A percentile compares a stretch with the other conserved stretches of the same genome.
These are phyloP conservation scores for Oryza glaberrima DNA, from an alignment of 176 grass and related monocot genomes.

Conservation along the genomic window DNA sequence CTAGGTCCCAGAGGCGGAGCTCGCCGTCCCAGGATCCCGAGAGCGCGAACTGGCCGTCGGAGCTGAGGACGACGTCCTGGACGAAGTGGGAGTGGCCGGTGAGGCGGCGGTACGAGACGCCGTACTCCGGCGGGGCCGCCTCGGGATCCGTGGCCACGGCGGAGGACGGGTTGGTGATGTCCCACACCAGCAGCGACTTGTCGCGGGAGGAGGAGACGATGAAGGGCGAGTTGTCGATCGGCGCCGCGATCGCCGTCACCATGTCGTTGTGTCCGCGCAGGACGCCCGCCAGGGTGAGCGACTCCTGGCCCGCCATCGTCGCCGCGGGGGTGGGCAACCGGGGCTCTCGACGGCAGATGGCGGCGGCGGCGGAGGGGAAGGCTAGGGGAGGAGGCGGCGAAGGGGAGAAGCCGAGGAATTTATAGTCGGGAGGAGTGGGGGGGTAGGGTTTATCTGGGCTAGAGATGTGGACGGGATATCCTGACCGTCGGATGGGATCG, in stretches of 20 bases:
- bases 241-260: conserved; percentile 66
- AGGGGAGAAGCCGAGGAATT: not conserved
- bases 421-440: conserved; percentile 30
- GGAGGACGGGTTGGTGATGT: conserved; percentile 45
- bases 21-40: conserved; percentile 84
- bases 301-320: conserved; percentile 54
- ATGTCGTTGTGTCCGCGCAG: conserved; percentile 61
- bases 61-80: conserved; percentile 80
- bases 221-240: conserved; percentile 55
- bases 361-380: not conserved
- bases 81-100: conserved; percentile 86
- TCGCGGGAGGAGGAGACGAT: conserved; percentile 68
- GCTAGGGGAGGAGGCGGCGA: not conserved
- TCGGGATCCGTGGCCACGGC: conserved; percentile 14
- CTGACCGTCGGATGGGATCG: not conserved
- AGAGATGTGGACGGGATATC: conserved; percentile 23
- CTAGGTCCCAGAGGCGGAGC: conserved; percentile 79
- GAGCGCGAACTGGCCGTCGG: conserved; percentile 77
- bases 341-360: not conserved
- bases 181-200: conserved; percentile 74
- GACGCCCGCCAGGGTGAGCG: conserved; percentile 50
- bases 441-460: conserved; percentile 51
- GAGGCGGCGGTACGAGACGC: conserved; percentile 58
- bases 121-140: conserved; percentile 42
- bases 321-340: not conserved